phyloP scores from a whole-genome alignment of 352 stramenopile genomes.

The Phytopythium ostracodes region DNA sequence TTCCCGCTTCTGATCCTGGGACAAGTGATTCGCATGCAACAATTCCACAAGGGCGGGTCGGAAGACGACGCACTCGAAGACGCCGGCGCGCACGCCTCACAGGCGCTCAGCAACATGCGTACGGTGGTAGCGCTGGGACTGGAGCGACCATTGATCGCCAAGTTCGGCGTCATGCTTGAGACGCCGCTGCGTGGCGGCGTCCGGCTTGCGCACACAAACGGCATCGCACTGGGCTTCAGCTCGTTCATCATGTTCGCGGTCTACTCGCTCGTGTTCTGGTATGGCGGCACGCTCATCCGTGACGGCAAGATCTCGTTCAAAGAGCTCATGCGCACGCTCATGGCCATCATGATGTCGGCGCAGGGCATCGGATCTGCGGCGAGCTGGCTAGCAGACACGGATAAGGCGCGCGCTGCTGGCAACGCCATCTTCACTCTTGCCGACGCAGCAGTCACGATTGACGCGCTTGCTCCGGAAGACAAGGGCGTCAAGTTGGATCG shows the following conservation, averaged over 20 bases:
- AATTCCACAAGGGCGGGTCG: conserved; percentile 12
- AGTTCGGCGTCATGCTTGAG: conserved; percentile 2
- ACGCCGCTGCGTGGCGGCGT: conserved; percentile 15
- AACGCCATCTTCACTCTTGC: no score
- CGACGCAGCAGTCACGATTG: no score
- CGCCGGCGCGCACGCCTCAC: conserved; percentile 30
- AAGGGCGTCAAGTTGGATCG: no score
- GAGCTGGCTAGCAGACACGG: conserved; percentile 20
- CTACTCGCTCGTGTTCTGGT: conserved; percentile 56
- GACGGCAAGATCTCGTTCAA: conserved; percentile 32
- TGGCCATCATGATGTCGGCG: conserved; percentile 49
- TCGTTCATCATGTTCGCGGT: conserved; percentile 40
- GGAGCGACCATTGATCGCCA: conserved; percentile 16
- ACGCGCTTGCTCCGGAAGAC: no score
- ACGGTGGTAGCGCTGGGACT: conserved; percentile 29
- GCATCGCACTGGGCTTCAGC: conserved; percentile 55
- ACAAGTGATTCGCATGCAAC: conserved; percentile 20
- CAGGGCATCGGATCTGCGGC: conserved; percentile 28
- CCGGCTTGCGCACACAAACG: conserved; percentile 26
- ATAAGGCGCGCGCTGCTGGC: no score
- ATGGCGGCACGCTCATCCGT: conserved; percentile 41
- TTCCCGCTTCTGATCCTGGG: conserved; percentile 56
- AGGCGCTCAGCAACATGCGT: conserved; percentile 42
- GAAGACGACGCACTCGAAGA: conserved; percentile 31
- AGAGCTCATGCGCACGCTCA: conserved; percentile 40